Evolutionary conservation across 805 yeast genomes (phyloP).

Genomic region (Monosporozyma yasuniensis): DNA sequence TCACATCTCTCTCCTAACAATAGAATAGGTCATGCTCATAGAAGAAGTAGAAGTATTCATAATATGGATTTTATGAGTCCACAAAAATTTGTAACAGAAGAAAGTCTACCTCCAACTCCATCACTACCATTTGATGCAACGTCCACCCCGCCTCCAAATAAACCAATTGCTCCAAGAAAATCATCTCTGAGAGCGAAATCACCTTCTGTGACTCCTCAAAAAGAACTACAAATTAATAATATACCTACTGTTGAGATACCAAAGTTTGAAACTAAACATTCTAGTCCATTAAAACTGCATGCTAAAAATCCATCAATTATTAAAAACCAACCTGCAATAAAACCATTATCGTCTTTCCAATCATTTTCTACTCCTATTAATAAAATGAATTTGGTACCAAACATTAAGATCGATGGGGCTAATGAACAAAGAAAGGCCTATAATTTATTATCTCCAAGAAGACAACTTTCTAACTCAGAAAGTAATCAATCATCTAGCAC

Average conservation of each 20-base stretch:
- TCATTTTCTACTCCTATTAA: conserved; percentile 12
- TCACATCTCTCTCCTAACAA: conserved; percentile 7
- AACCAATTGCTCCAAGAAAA: conserved; percentile 10
- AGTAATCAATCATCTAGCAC: conserved; percentile 15
- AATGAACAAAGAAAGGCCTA: conserved; percentile 7
- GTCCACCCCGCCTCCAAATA: conserved; percentile 12
- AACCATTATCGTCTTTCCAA: conserved; percentile 19
- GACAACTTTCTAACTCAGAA: conserved; percentile 21
- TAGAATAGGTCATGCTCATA: conserved; percentile 19
- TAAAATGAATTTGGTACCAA: conserved; percentile 9
- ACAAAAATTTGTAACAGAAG: background rate
- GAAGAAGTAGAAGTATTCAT: conserved; percentile 26
- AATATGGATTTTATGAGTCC: conserved; percentile 9
- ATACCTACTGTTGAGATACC: background rate
- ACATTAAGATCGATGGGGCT: conserved; percentile 9
- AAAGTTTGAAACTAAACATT: background rate
- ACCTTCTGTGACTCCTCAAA: background rate
- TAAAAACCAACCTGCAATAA: background rate
- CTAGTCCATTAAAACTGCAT: background rate
- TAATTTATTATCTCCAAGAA: conserved; percentile 15
- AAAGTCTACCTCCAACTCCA: background rate
- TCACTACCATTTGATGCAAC: conserved; percentile 10
- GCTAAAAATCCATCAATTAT: background rate
- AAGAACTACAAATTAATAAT: background rate
- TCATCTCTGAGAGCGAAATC: conserved; percentile 16